Percentiles rank a stretch among this genome's conserved stretches.
Evolutionary conservation across 1,284 basidiomycete genomes (phyloP).

Genomic region (Ustilago loliicola): DNA sequence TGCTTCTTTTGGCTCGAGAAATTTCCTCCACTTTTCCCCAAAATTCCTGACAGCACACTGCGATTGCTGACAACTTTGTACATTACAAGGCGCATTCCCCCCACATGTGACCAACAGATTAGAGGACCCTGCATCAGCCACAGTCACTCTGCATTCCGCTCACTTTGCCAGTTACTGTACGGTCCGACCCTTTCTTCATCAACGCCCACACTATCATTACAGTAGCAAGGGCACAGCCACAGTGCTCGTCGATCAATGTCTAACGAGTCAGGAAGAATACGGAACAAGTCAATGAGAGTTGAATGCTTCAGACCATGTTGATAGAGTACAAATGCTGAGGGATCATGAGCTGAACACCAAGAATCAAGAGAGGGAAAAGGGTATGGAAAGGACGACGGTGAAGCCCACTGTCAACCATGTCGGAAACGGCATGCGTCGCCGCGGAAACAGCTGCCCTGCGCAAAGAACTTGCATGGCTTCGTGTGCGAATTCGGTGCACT

Average conservation of each 20-base stretch:
- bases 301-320: neutral
- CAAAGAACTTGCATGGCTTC: conserved; percentile 44
- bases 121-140: conserved; percentile 21
- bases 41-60: neutral
- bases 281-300: neutral
- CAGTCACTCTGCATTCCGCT: neutral
- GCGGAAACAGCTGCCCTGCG: conserved; percentile 26
- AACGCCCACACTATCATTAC: neutral
- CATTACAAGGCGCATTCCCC: neutral
- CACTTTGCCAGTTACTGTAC: neutral
- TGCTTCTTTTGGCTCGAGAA: neutral
- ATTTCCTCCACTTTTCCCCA: conserved; percentile 8
- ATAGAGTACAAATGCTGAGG: conserved; percentile 7
- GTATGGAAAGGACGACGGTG: no score
- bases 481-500: conserved; percentile 19
- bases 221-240: no score
- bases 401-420: conserved; percentile 20
- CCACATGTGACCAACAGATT: conserved; percentile 6
- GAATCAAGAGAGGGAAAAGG: neutral
- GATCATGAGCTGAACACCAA: neutral
- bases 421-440: conserved; percentile 34
- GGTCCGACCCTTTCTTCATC: neutral
- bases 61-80: neutral
- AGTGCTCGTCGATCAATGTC: no score
- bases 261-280: no score